Conservation (phyloP, 2,329 filamentous ascomycete genomes). For the Calonectria pteridis region DNA sequence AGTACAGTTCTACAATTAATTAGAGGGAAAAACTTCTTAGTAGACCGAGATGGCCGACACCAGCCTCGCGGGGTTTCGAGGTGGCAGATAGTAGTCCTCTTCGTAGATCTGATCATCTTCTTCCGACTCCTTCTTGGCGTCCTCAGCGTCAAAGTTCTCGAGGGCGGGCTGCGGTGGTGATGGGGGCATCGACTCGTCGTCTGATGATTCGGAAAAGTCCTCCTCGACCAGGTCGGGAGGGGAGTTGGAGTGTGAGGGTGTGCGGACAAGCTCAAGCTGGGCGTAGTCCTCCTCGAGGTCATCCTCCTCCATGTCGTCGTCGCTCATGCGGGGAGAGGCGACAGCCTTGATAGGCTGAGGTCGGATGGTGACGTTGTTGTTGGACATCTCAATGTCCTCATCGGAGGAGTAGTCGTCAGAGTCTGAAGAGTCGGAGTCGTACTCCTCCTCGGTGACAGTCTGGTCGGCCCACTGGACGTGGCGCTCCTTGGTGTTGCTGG, state of each 20-base stretch:
- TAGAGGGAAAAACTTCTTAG: conserved; percentile 48
- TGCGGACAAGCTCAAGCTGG: conserved; percentile 76
- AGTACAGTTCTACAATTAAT: conserved; percentile 33
- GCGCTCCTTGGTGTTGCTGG: conserved; percentile 71
- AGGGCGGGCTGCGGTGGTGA: conserved; percentile 72
- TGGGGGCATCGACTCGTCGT: conserved; percentile 82
- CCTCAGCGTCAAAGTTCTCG: conserved; percentile 70
- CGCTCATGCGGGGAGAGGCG: conserved; percentile 48
- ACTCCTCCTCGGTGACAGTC: conserved; percentile 79
- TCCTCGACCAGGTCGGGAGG: conserved; percentile 79
- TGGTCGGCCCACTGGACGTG: conserved; percentile 91
- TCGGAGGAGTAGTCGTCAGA: conserved; percentile 62
- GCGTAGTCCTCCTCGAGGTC: conserved; percentile 75
- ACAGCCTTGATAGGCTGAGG: conserved; percentile 54
- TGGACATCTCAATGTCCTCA: conserved; percentile 70
- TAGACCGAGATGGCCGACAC: conserved; percentile 70
- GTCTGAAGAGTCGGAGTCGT: conserved; percentile 72
- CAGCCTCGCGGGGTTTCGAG: conserved; percentile 63
- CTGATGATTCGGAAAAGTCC: conserved; percentile 76
- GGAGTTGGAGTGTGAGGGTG: conserved; percentile 73
- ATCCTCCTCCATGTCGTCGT: conserved; percentile 62
- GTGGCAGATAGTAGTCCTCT: conserved; percentile 67
- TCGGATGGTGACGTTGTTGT: conserved; percentile 48
- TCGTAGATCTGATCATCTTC: conserved; percentile 62
- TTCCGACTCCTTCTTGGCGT: conserved; percentile 57